Percentiles rank a stretch among this genome's conserved stretches.
Conservation (phyloP, 768 basidiomycete genomes). For the Trametes gibbosa region DNA sequence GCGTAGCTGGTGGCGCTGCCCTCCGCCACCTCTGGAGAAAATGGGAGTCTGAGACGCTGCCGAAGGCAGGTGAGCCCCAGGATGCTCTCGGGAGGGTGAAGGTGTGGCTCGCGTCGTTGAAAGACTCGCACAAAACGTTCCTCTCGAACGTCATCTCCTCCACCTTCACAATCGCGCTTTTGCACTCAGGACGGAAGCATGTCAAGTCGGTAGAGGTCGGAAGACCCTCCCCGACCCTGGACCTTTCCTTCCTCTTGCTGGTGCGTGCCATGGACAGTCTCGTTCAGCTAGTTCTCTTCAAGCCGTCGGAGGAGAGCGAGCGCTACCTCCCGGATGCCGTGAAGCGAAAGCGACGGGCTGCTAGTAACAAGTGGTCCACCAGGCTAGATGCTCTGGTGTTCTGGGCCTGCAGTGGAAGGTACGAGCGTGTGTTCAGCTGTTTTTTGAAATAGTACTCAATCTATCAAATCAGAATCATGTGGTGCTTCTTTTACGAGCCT, state of each 20-base stretch:
- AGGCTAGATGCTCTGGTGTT: conserved; percentile 69
- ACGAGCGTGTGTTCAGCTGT: conserved; percentile 15
- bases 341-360: conserved; percentile 14
- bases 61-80: not conserved
- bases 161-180: conserved; percentile 50
- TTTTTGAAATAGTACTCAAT: no score
- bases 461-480: conserved; percentile 66
- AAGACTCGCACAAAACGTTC: conserved; percentile 51
- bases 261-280: conserved; percentile 68
- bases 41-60: not conserved
- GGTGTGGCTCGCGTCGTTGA: conserved; percentile 29
- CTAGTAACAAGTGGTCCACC: conserved; percentile 33
- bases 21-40: conserved; percentile 46
- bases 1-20: conserved; percentile 62
- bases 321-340: not conserved
- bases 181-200: conserved; percentile 47
- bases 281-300: conserved; percentile 50
- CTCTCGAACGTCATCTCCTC: conserved; percentile 57
- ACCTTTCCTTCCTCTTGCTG: conserved; percentile 63
- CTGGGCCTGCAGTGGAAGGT: conserved; percentile 80
- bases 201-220: conserved; percentile 1
- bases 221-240: conserved; percentile 54
- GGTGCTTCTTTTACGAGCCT: conserved; percentile 84
- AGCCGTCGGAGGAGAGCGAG: conserved; percentile 8
- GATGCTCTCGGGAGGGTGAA: not conserved